phyloP scores from a whole-genome alignment of 768 basidiomycete species.

The Rhizopogon vinicolor region DNA sequence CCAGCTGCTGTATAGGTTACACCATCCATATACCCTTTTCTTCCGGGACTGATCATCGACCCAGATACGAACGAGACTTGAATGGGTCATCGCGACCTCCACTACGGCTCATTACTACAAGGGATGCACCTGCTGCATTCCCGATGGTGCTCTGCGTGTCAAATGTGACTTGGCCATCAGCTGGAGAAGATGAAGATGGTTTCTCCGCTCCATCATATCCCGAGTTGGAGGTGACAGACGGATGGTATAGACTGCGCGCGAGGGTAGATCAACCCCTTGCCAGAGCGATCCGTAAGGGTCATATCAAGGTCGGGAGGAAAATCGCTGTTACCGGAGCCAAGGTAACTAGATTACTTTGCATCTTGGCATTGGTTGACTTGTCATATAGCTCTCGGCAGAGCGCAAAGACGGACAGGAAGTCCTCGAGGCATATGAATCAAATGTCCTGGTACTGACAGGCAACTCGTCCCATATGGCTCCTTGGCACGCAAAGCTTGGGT shows the following conservation, averaged over 20 bases:
- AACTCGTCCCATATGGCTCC: slow-evolving; percentile 84
- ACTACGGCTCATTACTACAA: slow-evolving; percentile 75
- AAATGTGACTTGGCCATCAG: slow-evolving; percentile 53
- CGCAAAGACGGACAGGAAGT: slow-evolving; percentile 78
- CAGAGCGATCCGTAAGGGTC: slow-evolving; percentile 61
- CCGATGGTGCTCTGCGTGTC: slow-evolving; percentile 89
- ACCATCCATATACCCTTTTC: not conserved
- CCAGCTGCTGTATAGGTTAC: slow-evolving; percentile 84
- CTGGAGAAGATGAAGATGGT: slow-evolving; percentile 32
- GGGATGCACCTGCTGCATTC: slow-evolving; percentile 71
- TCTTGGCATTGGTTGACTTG: not conserved
- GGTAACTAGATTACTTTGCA: slow-evolving; percentile 39
- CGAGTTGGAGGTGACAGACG: slow-evolving; percentile 90
- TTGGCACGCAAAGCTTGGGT: slow-evolving; percentile 90
- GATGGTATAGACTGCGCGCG: slow-evolving; percentile 89
- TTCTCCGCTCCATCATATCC: slow-evolving; percentile 37
- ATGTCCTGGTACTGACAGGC: slow-evolving; percentile 63
- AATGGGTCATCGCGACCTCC: slow-evolving; percentile 76
- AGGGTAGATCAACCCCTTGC: slow-evolving; percentile 68
- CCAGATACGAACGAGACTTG: slow-evolving; percentile 86
- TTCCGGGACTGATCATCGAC: not conserved
- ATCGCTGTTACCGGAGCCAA: slow-evolving; percentile 74
- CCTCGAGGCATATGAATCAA: slow-evolving; percentile 71
- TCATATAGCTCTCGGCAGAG: slow-evolving; percentile 56
- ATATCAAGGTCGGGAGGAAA: slow-evolving; percentile 77